These are phyloP conservation scores for Westerdykella ornata DNA, from an alignment of 2,329 filamentous ascomycete species.

Conservation along the genomic window DNA sequence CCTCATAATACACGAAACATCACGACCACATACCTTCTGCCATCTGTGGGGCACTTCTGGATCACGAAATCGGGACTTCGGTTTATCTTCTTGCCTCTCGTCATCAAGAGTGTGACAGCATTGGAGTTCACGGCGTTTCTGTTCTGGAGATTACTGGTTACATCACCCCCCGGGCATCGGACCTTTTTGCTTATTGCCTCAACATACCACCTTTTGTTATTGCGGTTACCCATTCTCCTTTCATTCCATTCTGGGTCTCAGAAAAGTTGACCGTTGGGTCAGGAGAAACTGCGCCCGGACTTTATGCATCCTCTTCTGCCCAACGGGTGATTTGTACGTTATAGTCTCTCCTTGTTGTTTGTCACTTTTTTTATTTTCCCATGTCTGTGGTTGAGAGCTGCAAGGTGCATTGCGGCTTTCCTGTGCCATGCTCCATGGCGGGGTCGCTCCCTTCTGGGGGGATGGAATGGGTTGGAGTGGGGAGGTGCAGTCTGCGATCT, in stretches of 20 bases:
- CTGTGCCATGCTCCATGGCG: no score
- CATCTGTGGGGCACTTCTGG: conserved; percentile 24
- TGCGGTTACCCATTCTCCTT: conserved; percentile 5
- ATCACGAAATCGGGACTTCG: conserved; percentile 30
- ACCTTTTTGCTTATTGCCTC: conserved; percentile 6
- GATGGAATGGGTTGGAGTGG: no score
- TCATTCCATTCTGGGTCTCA: conserved; percentile 4
- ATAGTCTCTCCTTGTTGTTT: conserved; percentile 11
- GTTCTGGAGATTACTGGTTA: conserved; percentile 1
- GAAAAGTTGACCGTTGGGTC: neutral
- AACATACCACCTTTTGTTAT: conserved; percentile 12
- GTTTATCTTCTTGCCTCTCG: conserved; percentile 34
- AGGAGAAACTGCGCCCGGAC: neutral
- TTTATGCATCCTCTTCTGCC: neutral
- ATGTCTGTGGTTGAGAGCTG: no score
- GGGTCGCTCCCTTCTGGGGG: no score
- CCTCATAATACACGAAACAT: conserved; percentile 34
- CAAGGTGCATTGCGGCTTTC: no score
- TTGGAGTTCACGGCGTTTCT: conserved; percentile 32
- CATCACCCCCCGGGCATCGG: conserved; percentile 16
- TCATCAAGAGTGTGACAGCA: conserved; percentile 32
- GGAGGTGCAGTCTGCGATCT: no score
- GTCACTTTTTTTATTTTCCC: neutral
- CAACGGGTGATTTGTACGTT: conserved; percentile 7
- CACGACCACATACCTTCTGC: conserved; percentile 29